Conservation (phyloP, 192 early-diverging fungal species). For the Coemansia sp. region DNA sequence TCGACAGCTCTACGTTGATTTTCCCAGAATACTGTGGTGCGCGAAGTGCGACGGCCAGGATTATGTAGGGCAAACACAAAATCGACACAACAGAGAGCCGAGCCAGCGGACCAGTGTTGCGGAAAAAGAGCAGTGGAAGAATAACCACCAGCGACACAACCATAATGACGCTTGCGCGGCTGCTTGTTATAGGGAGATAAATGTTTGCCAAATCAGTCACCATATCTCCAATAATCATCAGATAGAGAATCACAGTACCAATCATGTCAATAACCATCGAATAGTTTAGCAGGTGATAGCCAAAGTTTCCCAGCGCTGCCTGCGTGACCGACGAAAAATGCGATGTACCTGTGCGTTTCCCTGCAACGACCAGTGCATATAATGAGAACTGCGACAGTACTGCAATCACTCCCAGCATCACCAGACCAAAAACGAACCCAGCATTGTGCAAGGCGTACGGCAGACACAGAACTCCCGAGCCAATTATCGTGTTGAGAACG, state of each 20-base stretch:
- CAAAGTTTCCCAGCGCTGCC: conserved; percentile 55
- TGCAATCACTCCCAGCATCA: conserved; percentile 55
- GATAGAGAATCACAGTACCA: conserved; percentile 48
- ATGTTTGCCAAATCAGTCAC: conserved; percentile 15
- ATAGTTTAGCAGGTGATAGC: conserved; percentile 58
- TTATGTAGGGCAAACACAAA: conserved; percentile 60
- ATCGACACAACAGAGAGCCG: conserved; percentile 58
- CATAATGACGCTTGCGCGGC: conserved; percentile 13
- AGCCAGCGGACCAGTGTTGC: conserved; percentile 63
- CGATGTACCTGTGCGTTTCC: conserved; percentile 54
- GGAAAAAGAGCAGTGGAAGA: conserved; percentile 58
- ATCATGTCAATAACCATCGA: conserved; percentile 61
- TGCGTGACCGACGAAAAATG: conserved; percentile 58
- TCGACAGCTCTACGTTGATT: conserved; percentile 32
- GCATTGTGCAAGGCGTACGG: conserved; percentile 63
- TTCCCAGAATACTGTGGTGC: conserved; percentile 53
- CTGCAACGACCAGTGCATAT: conserved; percentile 58
- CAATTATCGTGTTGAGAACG: conserved; percentile 67
- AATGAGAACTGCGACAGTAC: conserved; percentile 57
- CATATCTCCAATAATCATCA: conserved; percentile 40
- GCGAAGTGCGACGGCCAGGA: conserved; percentile 57
- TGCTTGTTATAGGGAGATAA: conserved; percentile 18
- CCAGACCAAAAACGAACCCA: conserved; percentile 58
- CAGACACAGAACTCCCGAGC: conserved; percentile 64
- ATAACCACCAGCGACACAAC: conserved; percentile 32